Evolutionary conservation across 805 yeast genomes (phyloP).

Genomic region (Kazachstania kunashirensis): DNA sequence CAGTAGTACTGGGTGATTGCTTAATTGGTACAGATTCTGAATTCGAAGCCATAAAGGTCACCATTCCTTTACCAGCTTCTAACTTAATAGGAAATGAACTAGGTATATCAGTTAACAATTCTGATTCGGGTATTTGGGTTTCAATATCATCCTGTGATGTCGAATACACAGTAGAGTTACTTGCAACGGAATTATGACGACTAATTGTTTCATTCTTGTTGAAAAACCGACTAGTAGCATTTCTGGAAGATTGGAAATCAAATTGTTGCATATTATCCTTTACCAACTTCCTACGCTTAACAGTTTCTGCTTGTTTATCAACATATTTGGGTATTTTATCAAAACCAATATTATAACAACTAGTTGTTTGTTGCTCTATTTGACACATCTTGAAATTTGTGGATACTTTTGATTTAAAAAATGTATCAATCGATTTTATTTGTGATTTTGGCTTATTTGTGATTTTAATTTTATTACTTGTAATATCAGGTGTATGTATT

Average conservation of each 20-base stretch:
- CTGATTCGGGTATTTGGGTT: conserved; percentile 25
- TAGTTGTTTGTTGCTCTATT: background rate
- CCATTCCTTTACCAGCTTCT: no score
- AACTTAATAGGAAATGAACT: conserved; percentile 11
- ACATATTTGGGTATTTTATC: background rate
- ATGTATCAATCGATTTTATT: conserved; percentile 14
- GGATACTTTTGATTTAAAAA: conserved; percentile 8
- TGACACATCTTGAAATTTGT: background rate
- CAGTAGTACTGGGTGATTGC: no score
- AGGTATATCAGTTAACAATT: conserved; percentile 20
- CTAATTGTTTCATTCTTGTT: no score
- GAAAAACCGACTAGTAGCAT: no score
- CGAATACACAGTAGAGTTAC: background rate
- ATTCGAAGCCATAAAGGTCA: no score
- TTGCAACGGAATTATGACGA: no score
- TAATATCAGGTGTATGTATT: background rate
- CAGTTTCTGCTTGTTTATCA: conserved; percentile 15
- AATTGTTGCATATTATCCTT: no score
- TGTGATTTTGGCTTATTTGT: background rate
- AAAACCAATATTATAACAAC: conserved; percentile 1
- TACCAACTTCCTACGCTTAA: conserved; percentile 19
- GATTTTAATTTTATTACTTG: background rate
- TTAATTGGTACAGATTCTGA: background rate
- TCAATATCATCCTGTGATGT: conserved; percentile 10
- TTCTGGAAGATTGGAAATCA: no score